Evolutionary conservation across 441 rosid genomes (phyloP).

Genomic region (Iberis amara): DNA sequence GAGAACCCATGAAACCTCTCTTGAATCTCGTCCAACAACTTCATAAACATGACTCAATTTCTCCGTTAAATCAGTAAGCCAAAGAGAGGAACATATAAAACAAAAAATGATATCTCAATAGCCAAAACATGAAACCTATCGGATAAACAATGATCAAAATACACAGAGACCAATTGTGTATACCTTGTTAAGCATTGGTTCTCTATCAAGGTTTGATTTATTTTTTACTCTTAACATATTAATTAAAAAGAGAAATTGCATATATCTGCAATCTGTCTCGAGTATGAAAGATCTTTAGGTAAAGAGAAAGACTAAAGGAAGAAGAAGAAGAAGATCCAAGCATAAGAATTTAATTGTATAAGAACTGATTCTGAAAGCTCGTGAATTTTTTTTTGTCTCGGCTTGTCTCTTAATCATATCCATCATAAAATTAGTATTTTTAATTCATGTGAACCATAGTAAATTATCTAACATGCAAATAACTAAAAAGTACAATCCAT

Average conservation of each 20-base stretch:
- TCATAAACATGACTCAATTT: conserved; percentile 24
- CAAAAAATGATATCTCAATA: too few species aligned
- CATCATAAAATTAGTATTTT: conserved; percentile 68
- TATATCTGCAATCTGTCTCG: conserved; percentile 75
- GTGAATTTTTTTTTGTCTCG: conserved; percentile 40
- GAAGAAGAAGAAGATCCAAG: conserved; percentile 16
- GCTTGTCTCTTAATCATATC: conserved; percentile 70
- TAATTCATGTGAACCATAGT: conserved; percentile 62
- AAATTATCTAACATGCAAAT: conserved; percentile 49
- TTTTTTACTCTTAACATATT: conserved; percentile 70
- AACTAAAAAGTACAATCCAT: neutral
- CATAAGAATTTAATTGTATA: conserved; percentile 49
- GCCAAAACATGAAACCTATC: neutral
- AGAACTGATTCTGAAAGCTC: conserved; percentile 64
- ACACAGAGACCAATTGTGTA: neutral
- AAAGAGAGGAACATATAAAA: neutral
- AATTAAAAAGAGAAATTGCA: conserved; percentile 87
- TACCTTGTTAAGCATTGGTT: conserved; percentile 79
- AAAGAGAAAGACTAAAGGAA: conserved; percentile 12
- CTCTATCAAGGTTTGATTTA: conserved; percentile 70
- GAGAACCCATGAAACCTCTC: conserved; percentile 81
- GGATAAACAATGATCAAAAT: neutral
- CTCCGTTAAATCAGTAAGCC: neutral
- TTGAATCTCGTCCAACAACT: conserved; percentile 80
- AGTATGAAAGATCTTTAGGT: neutral